Conservation (phyloP, 768 basidiomycete genomes). For the Asterophora parasitica region DNA sequence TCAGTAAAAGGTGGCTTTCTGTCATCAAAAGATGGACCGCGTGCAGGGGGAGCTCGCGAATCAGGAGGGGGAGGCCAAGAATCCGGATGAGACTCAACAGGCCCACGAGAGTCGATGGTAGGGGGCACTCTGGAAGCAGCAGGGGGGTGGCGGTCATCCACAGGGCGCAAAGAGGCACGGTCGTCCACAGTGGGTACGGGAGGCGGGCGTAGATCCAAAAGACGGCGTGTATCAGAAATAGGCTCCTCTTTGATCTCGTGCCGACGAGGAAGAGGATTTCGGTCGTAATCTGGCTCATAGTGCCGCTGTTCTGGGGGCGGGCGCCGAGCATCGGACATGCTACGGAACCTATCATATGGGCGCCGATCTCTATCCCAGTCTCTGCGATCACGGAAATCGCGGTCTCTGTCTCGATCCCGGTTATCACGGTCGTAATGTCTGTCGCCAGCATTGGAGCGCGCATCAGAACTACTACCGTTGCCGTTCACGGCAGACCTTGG, state of each 20-base stretch:
- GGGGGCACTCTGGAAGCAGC: slow-evolving; percentile 13
- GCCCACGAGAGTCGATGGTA: slow-evolving; percentile 18
- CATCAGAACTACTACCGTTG: slow-evolving; percentile 11
- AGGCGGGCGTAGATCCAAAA: slow-evolving; percentile 29
- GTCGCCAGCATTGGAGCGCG: slow-evolving; percentile 15
- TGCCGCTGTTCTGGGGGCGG: slow-evolving; percentile 44
- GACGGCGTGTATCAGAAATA: slow-evolving; percentile 22
- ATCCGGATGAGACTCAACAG: slow-evolving; percentile 21
- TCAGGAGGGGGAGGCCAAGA: slow-evolving; percentile 23
- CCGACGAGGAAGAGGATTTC: slow-evolving; percentile 19
- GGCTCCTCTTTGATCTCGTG: slow-evolving; percentile 22
- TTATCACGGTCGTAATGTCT: slow-evolving; percentile 28
- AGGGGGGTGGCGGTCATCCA: slow-evolving; percentile 13
- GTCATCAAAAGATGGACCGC: slow-evolving; percentile 25
- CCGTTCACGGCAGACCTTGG: slow-evolving; percentile 11
- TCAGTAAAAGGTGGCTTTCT: slow-evolving; percentile 26
- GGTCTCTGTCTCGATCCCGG: slow-evolving; percentile 34
- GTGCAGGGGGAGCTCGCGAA: slow-evolving; percentile 15
- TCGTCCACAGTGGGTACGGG: slow-evolving; percentile 12
- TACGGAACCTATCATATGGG: slow-evolving; percentile 24
- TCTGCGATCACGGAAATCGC: slow-evolving; percentile 27
- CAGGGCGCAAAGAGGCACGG: slow-evolving; percentile 14
- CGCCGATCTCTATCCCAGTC: slow-evolving; percentile 32
- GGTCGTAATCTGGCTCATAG: slow-evolving; percentile 40
- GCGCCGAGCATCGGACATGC: slow-evolving; percentile 29